Evolutionary conservation across 768 basidiomycete species (phyloP).

Genomic region (Infundibulicybe gibba): DNA sequence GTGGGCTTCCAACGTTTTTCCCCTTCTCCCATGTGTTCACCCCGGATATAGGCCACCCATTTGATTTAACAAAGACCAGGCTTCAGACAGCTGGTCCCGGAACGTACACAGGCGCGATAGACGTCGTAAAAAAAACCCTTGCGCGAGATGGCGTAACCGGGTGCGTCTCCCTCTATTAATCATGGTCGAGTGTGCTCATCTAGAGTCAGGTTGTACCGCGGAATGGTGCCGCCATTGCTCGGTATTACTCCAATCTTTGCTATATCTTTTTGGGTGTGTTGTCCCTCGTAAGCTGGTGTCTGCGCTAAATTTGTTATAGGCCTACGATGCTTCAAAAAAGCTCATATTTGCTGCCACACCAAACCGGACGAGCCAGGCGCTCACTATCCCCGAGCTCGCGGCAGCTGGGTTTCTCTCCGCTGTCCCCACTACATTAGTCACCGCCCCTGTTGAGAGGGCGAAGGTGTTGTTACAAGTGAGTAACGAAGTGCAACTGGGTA

Average conservation of each 20-base stretch:
- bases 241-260: constrained; percentile 99
- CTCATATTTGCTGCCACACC: constrained; percentile 79
- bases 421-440: constrained; percentile 84
- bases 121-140: constrained; percentile 88
- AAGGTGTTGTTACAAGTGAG: constrained; percentile 91
- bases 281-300: constrained; percentile 6
- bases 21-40: constrained; percentile 1
- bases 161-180: constrained; percentile 37
- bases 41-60: constrained; percentile 76
- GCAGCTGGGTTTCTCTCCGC: constrained; percentile 93
- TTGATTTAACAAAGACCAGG: constrained; percentile 95
- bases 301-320: constrained; percentile 39
- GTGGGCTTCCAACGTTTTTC: constrained; percentile 40
- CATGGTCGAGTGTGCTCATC: background rate
- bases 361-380: constrained; percentile 55
- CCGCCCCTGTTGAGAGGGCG: constrained; percentile 95
- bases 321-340: constrained; percentile 90
- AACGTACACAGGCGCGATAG: constrained; percentile 85
- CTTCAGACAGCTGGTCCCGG: constrained; percentile 91
- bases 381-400: constrained; percentile 81
- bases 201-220: constrained; percentile 59
- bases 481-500: background rate
- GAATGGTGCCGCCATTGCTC: constrained; percentile 88
- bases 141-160: constrained; percentile 90
- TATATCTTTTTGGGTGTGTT: constrained; percentile 90